These are phyloP conservation scores for Geoglossum glabrum DNA, from an alignment of 495 filamentous ascomycete genomes.

Conservation along the genomic window DNA sequence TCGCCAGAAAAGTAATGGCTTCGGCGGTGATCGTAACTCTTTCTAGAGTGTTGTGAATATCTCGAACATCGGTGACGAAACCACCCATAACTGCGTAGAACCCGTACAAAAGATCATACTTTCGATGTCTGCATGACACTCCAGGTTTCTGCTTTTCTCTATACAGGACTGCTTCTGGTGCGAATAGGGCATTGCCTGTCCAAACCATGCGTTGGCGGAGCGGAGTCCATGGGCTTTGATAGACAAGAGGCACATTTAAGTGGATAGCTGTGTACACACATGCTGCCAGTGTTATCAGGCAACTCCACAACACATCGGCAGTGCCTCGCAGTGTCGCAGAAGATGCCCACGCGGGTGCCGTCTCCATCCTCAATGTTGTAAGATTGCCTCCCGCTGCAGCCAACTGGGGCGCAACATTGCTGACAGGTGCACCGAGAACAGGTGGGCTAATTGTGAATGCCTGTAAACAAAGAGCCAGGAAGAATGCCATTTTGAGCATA, in stretches of 20 bases:
- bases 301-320: slow-evolving; percentile 17
- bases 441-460: too few species aligned
- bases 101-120: background rate
- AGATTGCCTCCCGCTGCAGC: too few species aligned
- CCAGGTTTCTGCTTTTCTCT: too few species aligned
- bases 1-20: slow-evolving; percentile 3
- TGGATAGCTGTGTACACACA: slow-evolving; percentile 27
- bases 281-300: slow-evolving; percentile 18
- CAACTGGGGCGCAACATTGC: too few species aligned
- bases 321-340: slow-evolving; percentile 16
- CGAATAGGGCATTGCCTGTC: slow-evolving; percentile 15
- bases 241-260: slow-evolving; percentile 14
- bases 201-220: slow-evolving; percentile 11
- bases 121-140: too few species aligned
- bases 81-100: slow-evolving; percentile 9
- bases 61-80: background rate
- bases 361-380: too few species aligned
- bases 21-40: slow-evolving; percentile 3
- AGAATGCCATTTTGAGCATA: too few species aligned
- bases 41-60: background rate
- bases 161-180: slow-evolving; percentile 18
- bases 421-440: too few species aligned
- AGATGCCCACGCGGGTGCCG: too few species aligned
- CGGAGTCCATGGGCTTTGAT: background rate
- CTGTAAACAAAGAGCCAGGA: too few species aligned